Conservation (phyloP, 768 basidiomycete species). For the Mycena polygramma region DNA sequence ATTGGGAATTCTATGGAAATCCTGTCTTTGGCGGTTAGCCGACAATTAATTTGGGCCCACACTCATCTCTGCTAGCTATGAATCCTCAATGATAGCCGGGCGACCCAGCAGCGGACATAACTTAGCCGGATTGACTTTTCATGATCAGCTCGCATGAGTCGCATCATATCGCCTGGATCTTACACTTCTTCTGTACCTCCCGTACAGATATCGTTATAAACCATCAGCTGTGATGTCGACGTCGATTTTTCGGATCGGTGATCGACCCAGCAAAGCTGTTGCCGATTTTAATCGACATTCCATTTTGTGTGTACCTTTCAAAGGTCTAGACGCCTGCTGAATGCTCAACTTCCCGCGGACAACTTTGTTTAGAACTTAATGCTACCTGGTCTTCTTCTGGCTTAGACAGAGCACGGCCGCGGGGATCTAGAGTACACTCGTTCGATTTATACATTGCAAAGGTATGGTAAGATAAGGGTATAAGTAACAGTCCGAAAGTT, state of each 20-base stretch:
- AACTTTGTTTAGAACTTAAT: slow-evolving; percentile 10
- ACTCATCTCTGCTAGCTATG: no score
- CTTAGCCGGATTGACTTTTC: slow-evolving; percentile 3
- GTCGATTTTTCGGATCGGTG: neutral
- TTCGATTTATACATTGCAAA: slow-evolving; percentile 11
- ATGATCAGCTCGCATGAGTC: neutral
- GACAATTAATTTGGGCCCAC: no score
- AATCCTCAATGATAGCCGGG: slow-evolving; percentile 14
- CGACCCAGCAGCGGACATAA: neutral
- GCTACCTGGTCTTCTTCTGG: slow-evolving; percentile 13
- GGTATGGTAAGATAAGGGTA: slow-evolving; percentile 17
- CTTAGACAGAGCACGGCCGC: neutral
- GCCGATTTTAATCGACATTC: neutral
- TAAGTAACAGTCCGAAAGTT: slow-evolving; percentile 20
- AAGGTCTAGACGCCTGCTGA: neutral
- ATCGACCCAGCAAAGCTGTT: neutral
- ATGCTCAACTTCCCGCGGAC: neutral
- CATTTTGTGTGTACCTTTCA: neutral
- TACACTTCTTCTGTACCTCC: slow-evolving; percentile 6
- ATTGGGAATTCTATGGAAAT: slow-evolving; percentile 2
- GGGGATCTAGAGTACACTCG: neutral
- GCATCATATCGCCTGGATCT: neutral
- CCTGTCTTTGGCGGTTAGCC: neutral
- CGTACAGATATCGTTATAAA: neutral
- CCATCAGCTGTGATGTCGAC: neutral